Percentiles rank a stretch among this genome's conserved stretches.
phyloP scores from a whole-genome alignment of 1,284 basidiomycete species.

The Fomitopsis schrenkii region DNA sequence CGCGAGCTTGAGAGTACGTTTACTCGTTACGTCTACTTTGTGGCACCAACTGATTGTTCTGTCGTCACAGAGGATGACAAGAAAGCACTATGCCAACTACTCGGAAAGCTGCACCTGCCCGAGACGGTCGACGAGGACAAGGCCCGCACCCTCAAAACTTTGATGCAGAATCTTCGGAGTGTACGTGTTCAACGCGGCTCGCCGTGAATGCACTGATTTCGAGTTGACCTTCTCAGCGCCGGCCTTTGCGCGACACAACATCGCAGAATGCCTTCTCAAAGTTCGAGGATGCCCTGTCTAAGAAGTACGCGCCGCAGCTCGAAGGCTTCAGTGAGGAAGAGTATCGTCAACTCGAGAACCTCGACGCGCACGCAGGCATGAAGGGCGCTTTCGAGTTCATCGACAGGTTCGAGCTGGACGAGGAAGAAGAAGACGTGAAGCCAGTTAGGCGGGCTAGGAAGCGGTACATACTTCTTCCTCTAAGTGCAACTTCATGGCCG shows the following conservation, averaged over 20 bases:
- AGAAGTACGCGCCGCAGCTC: slow-evolving; percentile 55
- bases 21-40: background rate
- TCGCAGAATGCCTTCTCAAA: slow-evolving; percentile 69
- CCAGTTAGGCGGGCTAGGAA: slow-evolving; percentile 37
- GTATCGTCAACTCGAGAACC: slow-evolving; percentile 50
- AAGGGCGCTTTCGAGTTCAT: slow-evolving; percentile 63
- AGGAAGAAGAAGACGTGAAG: slow-evolving; percentile 42
- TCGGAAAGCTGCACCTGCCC: slow-evolving; percentile 77
- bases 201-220: background rate
- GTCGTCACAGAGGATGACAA: slow-evolving; percentile 62
- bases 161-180: slow-evolving; percentile 53
- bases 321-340: slow-evolving; percentile 70
- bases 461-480: slow-evolving; percentile 15
- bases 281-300: slow-evolving; percentile 58
- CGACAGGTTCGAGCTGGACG: slow-evolving; percentile 48
- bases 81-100: slow-evolving; percentile 77
- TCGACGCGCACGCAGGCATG: slow-evolving; percentile 24
- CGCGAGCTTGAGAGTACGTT: slow-evolving; percentile 40
- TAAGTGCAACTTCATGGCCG: too few relatives aligned
- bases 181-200: slow-evolving; percentile 36
- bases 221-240: slow-evolving; percentile 44
- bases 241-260: slow-evolving; percentile 65
- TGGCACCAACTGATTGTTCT: background rate
- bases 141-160: slow-evolving; percentile 47
- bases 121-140: slow-evolving; percentile 59